Evolutionary conservation across 1,284 basidiomycete species (phyloP).

Genomic region (Melampsora americana): DNA sequence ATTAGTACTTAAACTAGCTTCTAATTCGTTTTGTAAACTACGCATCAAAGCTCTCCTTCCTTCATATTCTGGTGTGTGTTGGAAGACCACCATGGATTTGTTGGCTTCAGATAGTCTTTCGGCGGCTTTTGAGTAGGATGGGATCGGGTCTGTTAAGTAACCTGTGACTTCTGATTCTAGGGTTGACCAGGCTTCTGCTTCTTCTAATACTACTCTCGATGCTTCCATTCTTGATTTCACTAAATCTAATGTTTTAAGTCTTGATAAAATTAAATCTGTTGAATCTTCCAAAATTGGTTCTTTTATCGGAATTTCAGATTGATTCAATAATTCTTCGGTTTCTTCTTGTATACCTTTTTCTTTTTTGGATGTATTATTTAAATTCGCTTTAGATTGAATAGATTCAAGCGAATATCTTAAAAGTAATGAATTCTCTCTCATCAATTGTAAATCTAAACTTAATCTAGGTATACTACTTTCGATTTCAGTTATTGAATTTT

Average conservation of each 20-base stretch:
- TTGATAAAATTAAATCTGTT: constrained; percentile 61
- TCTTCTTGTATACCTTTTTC: not conserved
- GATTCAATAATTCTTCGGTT: constrained; percentile 53
- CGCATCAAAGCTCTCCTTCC: constrained; percentile 75
- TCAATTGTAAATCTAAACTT: constrained; percentile 88
- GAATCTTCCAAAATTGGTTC: constrained; percentile 43
- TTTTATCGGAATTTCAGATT: constrained; percentile 7
- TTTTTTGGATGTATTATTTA: constrained; percentile 25
- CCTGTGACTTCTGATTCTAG: constrained; percentile 83
- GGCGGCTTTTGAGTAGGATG: constrained; percentile 75
- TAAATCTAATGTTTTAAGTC: constrained; percentile 71
- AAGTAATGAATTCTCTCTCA: constrained; percentile 79
- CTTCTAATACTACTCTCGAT: constrained; percentile 75
- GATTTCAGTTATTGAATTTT: constrained; percentile 82
- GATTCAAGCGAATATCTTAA: constrained; percentile 65
- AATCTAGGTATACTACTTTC: constrained; percentile 80
- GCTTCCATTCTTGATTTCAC: constrained; percentile 80
- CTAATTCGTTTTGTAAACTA: constrained; percentile 85
- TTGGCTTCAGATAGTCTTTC: constrained; percentile 79
- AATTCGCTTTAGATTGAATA: constrained; percentile 59
- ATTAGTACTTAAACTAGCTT: constrained; percentile 78
- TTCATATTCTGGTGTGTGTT: constrained; percentile 81
- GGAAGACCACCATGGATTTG: constrained; percentile 81
- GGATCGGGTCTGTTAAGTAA: constrained; percentile 66
- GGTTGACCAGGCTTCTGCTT: constrained; percentile 90